A percentile compares a stretch with the other conserved stretches of the same genome.
These are phyloP conservation scores for Antarctomyces pellizariae DNA, from an alignment of 495 filamentous ascomycete genomes.

Conservation along the genomic window DNA sequence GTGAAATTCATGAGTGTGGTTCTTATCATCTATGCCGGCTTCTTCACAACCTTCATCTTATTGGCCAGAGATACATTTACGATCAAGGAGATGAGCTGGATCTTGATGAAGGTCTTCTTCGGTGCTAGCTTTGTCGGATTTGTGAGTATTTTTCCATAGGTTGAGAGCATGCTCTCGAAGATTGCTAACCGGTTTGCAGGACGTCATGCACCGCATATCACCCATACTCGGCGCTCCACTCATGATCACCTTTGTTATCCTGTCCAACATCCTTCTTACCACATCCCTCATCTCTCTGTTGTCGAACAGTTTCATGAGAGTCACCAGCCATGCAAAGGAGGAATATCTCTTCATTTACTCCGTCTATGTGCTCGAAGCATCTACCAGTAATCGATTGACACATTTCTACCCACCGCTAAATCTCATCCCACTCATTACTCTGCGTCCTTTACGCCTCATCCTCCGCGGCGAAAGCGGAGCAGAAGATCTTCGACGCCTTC, in stretches of 20 bases:
- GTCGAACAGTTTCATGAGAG: constrained; percentile 70
- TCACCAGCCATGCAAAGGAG: constrained; percentile 44
- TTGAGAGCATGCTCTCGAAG: too few relatives aligned
- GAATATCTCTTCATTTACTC: constrained; percentile 67
- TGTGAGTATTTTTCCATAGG: constrained; percentile 23
- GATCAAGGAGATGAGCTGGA: constrained; percentile 60
- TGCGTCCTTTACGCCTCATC: constrained; percentile 63
- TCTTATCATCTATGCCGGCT: constrained; percentile 62
- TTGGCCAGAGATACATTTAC: constrained; percentile 58
- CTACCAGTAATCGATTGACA: constrained; percentile 53
- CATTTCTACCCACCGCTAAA: constrained; percentile 53
- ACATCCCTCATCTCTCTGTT: constrained; percentile 81
- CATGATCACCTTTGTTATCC: constrained; percentile 61
- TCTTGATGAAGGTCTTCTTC: constrained; percentile 64
- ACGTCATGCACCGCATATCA: constrained; percentile 26
- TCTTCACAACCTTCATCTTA: constrained; percentile 78
- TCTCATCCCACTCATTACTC: constrained; percentile 56
- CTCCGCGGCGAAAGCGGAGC: too few relatives aligned
- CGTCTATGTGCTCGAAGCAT: constrained; percentile 59
- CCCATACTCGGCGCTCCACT: constrained; percentile 37
- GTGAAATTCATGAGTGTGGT: constrained; percentile 80
- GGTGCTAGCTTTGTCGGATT: constrained; percentile 63
- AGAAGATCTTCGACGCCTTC: constrained; percentile 41
- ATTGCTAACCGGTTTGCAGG: constrained; percentile 10
- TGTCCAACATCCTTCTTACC: constrained; percentile 80